These are phyloP conservation scores for Vanderwaltozyma verrucispora DNA, from an alignment of 805 yeast species.

Conservation along the genomic window DNA sequence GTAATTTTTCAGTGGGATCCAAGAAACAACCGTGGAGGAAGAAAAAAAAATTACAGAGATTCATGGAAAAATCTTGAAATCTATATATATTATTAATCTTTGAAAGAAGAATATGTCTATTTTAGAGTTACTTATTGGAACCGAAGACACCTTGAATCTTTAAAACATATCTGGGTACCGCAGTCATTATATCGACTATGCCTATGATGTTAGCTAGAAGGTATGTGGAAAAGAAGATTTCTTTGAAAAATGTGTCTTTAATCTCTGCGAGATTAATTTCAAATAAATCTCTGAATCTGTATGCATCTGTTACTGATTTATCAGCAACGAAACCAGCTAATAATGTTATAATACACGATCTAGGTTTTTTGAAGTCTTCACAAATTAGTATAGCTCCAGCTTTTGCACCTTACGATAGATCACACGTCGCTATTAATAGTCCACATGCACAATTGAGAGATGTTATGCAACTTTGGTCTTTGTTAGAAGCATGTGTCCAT, in stretches of 20 bases:
- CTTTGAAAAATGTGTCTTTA: background rate
- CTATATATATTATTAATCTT: too few relatives aligned
- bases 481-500: slow-evolving; percentile 68
- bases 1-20: too few relatives aligned
- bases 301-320: slow-evolving; percentile 5
- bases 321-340: background rate
- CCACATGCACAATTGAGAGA: slow-evolving; percentile 34
- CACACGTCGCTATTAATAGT: slow-evolving; percentile 11
- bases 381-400: slow-evolving; percentile 2
- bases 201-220: background rate
- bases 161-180: too few relatives aligned
- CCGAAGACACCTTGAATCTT: too few relatives aligned
- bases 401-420: slow-evolving; percentile 21
- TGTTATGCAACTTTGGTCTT: slow-evolving; percentile 59
- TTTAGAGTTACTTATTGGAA: too few relatives aligned
- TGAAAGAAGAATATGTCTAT: too few relatives aligned
- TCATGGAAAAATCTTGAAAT: too few relatives aligned
- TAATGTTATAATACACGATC: slow-evolving; percentile 3
- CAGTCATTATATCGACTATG: too few relatives aligned
- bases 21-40: too few relatives aligned
- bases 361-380: slow-evolving; percentile 10
- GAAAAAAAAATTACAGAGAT: too few relatives aligned
- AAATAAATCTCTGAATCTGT: slow-evolving; percentile 7
- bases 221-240: background rate
- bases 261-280: slow-evolving; percentile 8